Base-by-base conservation (phyloP, 2,329 filamentous ascomycete species). In the Neofusicoccum kwambonambiense region DNA sequence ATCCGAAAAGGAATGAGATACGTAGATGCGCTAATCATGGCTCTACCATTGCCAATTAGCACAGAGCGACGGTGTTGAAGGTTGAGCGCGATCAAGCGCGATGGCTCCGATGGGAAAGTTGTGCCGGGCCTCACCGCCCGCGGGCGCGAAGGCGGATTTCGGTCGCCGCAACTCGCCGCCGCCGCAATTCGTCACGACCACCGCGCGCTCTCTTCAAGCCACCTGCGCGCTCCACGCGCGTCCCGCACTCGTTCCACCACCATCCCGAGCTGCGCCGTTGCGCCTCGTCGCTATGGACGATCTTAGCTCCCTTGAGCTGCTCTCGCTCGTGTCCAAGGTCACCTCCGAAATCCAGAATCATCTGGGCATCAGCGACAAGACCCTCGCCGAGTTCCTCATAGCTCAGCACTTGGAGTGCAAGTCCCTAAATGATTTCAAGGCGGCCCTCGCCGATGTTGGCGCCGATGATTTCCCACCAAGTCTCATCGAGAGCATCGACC, bases 261-360 rank as follows among this genome's bases (percentile, higher is more conserved):
- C 17, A 22, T 17, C 41, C 41, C 34, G 58, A 62, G 19, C 35
- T 51, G 45, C 22, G 58, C 47, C 45, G 12, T 62, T 17, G 58
- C 31, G 27, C 6, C 2, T 2, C 17, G 13, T 35, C 68, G 69
- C 71, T 69, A 96, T 97, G 92, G 93, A 96, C 75, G 94, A 97
- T 74, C 86, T 99, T 70, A 87, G 91, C 77, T 91, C 92, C 71
- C 88, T 99, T 75, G 95, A 99, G 84, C 84, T 96, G 67, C 86
- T 99, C 62, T 97, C 93, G 72, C 89, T 99, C 73, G 93, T 98
- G 64, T 95, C 92, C 58, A 97, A 94, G 78, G 92, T 99, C 71
- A 93, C 93, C 13, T 94, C 91, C 17, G 95, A 99, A 79, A 84
- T 99, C 62, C 90, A 96, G 72, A 99, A 99, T 74, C 92, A 99